Evolutionary conservation across 106 monocot genomes (phyloP).

Genomic region (Dactylorhiza incarnata): DNA sequence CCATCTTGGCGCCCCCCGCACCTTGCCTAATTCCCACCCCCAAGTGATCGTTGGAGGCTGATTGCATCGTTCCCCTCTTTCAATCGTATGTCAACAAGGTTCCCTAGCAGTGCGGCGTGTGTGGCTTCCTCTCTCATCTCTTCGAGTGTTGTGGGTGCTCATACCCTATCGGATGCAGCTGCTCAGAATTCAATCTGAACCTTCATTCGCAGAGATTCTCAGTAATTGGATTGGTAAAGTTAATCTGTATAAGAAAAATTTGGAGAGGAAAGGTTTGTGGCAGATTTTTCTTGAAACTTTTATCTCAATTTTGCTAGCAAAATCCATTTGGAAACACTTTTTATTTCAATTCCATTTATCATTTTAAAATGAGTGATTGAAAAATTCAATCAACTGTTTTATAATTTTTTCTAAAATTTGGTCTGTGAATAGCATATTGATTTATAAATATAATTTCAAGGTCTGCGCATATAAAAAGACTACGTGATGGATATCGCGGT

Average conservation of each 20-base stretch:
- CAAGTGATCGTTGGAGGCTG: neutral
- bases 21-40: neutral
- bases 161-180: constrained; percentile 92
- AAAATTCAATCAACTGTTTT: no score
- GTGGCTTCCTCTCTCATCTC: constrained; percentile 78
- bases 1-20: neutral
- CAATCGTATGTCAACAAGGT: constrained; percentile 90
- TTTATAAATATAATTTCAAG: no score
- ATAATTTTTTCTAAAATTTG: no score
- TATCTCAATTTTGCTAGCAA: neutral
- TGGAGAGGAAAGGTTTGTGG: constrained; percentile 3
- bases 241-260: neutral
- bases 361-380: no score
- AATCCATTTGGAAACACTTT: neutral
- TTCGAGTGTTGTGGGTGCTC: constrained; percentile 87
- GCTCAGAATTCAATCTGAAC: constrained; percentile 49
- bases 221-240: neutral
- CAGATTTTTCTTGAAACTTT: neutral
- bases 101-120: constrained; percentile 79
- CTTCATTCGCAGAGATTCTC: constrained; percentile 15
- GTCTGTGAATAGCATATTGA: no score
- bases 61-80: constrained; percentile 58
- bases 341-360: no score
- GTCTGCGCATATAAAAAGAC: no score
- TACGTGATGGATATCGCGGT: neutral